These are phyloP conservation scores for Suillus subaureus DNA, from an alignment of 768 basidiomycete genomes.

Conservation along the genomic window DNA sequence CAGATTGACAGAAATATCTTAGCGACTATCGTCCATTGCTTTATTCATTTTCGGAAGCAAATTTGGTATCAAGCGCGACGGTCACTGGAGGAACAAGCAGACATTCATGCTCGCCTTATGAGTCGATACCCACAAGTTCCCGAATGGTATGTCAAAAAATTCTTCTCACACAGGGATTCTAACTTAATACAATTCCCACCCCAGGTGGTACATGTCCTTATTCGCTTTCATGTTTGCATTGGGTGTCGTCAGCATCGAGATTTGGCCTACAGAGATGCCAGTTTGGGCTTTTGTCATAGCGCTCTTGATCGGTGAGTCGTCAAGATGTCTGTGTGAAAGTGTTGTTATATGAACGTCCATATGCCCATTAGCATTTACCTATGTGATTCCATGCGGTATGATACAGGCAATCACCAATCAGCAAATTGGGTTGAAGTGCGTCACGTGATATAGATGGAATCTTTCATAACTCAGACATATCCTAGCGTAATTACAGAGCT, in stretches of 20 bases:
- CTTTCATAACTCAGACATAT: background rate
- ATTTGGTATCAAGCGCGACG: conserved; percentile 73
- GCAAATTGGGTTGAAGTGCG: conserved; percentile 65
- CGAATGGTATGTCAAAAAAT: background rate
- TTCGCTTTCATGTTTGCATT: conserved; percentile 73
- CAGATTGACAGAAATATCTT: background rate
- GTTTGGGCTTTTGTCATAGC: conserved; percentile 71
- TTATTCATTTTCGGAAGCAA: conserved; percentile 76
- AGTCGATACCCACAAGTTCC: conserved; percentile 55
- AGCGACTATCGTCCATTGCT: conserved; percentile 34
- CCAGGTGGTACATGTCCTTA: conserved; percentile 78
- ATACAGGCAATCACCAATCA: conserved; percentile 79
- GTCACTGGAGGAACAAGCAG: conserved; percentile 75
- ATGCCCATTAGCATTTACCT: conserved; percentile 36
- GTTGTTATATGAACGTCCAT: background rate
- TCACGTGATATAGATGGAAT: background rate
- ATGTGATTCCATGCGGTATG: conserved; percentile 57
- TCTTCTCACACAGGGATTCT: background rate
- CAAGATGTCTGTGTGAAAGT: background rate
- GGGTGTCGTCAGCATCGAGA: conserved; percentile 68
- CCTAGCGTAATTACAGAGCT: conserved; percentile 73
- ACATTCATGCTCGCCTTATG: conserved; percentile 87
- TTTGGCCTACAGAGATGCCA: conserved; percentile 75
- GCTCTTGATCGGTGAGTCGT: conserved; percentile 48
- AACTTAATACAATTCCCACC: background rate